These are phyloP conservation scores for Sugiyamaella japonica DNA, from an alignment of 1,139 yeast genomes.

Conservation along the genomic window DNA sequence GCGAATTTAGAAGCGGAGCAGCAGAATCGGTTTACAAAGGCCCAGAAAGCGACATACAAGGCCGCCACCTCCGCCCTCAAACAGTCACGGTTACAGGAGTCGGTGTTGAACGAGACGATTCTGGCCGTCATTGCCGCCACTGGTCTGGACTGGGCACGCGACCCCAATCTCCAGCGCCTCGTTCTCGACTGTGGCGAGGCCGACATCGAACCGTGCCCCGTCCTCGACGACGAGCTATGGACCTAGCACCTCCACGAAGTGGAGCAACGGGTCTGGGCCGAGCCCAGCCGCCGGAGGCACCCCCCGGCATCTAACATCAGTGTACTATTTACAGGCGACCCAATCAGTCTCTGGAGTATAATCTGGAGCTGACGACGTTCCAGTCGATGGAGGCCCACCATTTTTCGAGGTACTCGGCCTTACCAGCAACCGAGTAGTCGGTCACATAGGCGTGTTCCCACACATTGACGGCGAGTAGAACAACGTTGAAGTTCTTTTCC, in stretches of 20 bases:
- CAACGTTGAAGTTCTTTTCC: constrained; percentile 69
- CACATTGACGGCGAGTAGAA: constrained; percentile 73
- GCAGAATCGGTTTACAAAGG: constrained; percentile 7
- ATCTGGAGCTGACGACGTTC: constrained; percentile 58
- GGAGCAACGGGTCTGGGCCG: constrained; percentile 11
- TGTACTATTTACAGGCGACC: constrained; percentile 8
- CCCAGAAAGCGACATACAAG: constrained; percentile 19
- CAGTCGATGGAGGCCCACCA: constrained; percentile 84
- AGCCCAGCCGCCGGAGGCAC: constrained; percentile 1
- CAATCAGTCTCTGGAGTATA: constrained; percentile 17
- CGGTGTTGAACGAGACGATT: constrained; percentile 29
- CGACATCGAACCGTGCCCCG: constrained; percentile 4
- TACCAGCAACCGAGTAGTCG: constrained; percentile 83
- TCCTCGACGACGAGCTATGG: constrained; percentile 14
- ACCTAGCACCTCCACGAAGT: neutral
- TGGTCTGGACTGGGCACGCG: constrained; percentile 31
- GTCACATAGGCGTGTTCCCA: constrained; percentile 86
- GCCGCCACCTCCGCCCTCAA: constrained; percentile 16
- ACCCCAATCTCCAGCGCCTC: constrained; percentile 22
- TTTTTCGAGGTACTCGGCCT: constrained; percentile 67
- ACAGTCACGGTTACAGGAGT: constrained; percentile 17
- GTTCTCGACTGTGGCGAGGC: constrained; percentile 24
- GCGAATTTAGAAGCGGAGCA: constrained; percentile 9
- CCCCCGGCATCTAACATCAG: neutral
- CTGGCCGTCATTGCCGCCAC: constrained; percentile 28